phyloP scores from a whole-genome alignment of 345 rosid species.

The Fremontodendron californicum region DNA sequence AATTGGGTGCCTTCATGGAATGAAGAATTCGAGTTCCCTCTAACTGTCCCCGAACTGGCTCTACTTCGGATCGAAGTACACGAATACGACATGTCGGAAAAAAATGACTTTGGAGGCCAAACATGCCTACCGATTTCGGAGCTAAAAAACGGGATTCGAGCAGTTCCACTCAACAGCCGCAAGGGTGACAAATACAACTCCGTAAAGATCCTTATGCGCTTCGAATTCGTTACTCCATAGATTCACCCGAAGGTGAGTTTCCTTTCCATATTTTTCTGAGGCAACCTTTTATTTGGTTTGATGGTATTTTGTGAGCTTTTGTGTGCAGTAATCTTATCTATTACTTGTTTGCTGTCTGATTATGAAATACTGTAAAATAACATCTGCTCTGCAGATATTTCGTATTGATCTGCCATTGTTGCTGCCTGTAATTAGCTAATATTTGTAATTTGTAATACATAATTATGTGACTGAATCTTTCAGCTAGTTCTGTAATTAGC shows the following conservation, averaged over 20 bases:
- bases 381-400: no score
- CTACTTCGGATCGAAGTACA: slow-evolving; percentile 75
- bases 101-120: slow-evolving; percentile 93
- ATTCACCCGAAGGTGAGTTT: not conserved
- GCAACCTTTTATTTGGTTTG: slow-evolving; percentile 14
- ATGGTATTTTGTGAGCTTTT: slow-evolving; percentile 1
- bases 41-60: slow-evolving; percentile 83
- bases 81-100: slow-evolving; percentile 81
- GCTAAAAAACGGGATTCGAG: slow-evolving; percentile 66
- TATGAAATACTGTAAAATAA: no score
- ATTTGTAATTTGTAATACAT: not conserved
- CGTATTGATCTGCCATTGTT: not conserved
- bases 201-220: slow-evolving; percentile 74
- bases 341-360: not conserved
- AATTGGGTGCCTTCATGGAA: slow-evolving; percentile 77
- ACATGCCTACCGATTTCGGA: slow-evolving; percentile 79
- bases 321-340: not conserved
- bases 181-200: slow-evolving; percentile 56
- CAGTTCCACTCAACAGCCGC: slow-evolving; percentile 45
- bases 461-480: not conserved
- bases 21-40: slow-evolving; percentile 75
- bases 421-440: not conserved
- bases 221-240: slow-evolving; percentile 32
- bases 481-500: not conserved
- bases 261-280: slow-evolving; percentile 7